Evolutionary conservation across 177 flowering plant genomes (phyloP), one percentile per base, ranked within the genome.

Genomic region (Vitis hybrid): DNA sequence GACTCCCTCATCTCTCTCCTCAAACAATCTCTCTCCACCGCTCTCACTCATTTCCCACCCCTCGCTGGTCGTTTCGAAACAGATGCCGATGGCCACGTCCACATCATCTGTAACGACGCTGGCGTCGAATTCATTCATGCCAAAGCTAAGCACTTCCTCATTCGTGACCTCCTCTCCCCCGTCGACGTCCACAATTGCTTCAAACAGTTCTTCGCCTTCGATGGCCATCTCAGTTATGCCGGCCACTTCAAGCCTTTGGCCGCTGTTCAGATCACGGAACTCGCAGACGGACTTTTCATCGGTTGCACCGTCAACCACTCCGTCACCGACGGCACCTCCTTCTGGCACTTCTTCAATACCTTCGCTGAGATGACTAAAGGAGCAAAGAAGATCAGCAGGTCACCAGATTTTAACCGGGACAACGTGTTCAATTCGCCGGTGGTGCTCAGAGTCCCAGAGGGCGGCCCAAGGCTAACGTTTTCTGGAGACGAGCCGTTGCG

Each of bases 281-380:
- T 93, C 1, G 82, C 79, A 12, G 98, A 90, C 72, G 97, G 89
- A 8, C 68, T 91, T 3, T 93, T 93, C 79, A 70, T 93, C 52
- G 97, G 96, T 2, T 83, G 87, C 74, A 71, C 94, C 2, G 90
- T 83, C 11, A 93, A 93, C 61, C 98, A 93, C 75, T 80, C 97
- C 13, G 91, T 92, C 4, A 78, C 86, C 0, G 98, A 93, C 52
- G 98, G 98, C 1, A 93, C 98, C 1, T 90, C 95, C 1, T 88
- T 91, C 70, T 93, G 97, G 98, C 89, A 93, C 61, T 93, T 93
- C 82, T 89, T 91, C 74, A 93, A 93, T 72, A 77, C 91, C 0
- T 89, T 87, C 65, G 94, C 97, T 0, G 94, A 86, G 46, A 65
- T 90, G 46, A 60, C 76, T 40, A 70, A 70, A 27, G 90, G 87